Conservation (phyloP, 1,139 yeast genomes). For the Arxiozyma slooffiae region DNA sequence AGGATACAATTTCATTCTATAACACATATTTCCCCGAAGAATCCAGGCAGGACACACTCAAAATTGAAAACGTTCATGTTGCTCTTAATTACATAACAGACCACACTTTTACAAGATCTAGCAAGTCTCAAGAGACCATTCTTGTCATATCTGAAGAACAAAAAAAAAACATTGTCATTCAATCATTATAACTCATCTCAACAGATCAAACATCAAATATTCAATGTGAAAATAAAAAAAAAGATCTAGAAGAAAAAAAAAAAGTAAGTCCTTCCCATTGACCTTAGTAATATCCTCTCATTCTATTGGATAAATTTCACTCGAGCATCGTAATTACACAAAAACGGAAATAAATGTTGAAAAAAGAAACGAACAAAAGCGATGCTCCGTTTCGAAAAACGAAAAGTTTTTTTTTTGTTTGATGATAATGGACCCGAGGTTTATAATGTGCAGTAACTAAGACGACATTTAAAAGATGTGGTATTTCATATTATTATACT, state of each 20-base stretch:
- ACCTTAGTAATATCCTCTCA: neutral
- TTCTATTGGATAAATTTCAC: neutral
- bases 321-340: neutral
- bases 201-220: too few relatives aligned
- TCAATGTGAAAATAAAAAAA: too few relatives aligned
- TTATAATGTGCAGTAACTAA: too few relatives aligned
- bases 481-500: too few relatives aligned
- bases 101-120: conserved; percentile 16
- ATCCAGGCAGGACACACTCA: neutral
- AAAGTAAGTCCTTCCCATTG: neutral
- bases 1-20: conserved; percentile 7
- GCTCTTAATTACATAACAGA: conserved; percentile 13
- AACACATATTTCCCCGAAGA: conserved; percentile 5
- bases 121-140: conserved; percentile 4
- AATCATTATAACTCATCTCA: neutral
- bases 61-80: conserved; percentile 6
- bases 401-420: too few relatives aligned
- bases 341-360: too few relatives aligned
- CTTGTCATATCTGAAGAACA: neutral
- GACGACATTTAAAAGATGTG: too few relatives aligned
- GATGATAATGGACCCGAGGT: neutral
- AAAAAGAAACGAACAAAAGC: neutral
- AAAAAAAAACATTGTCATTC: too few relatives aligned
- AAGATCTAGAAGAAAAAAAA: neutral
- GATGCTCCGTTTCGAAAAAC: neutral